Base-by-base conservation (phyloP, 2,329 filamentous ascomycete genomes). In the Calonectria ilicicola region DNA sequence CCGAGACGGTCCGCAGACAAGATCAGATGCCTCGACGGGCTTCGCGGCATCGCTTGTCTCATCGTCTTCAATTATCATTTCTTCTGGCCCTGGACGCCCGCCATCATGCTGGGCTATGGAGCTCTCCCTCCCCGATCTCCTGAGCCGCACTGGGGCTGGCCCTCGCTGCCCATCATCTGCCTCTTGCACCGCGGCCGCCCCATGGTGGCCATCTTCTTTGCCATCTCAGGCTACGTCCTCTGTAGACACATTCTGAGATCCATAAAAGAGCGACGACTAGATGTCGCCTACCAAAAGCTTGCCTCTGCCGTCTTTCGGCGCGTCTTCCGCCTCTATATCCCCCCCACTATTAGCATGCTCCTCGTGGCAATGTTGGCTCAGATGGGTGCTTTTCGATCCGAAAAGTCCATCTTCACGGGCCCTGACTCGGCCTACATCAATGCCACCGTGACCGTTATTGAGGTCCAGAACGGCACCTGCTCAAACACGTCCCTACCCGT, bases 181-280 rank as follows among this genome's bases (percentile, higher is more conserved):
- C 81, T 86, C 3, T 60, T 85, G 72, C 83, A 85, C 66, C 82
- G 84, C 46, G 84, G 84, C 4, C 81, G 83, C 6, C 81, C 84
- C 14, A 86, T 86, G 84, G 84, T 86, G 6, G 83, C 84, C 65
- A 84, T 86, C 46, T 86, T 86, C 79, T 86, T 86, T 63, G 84
- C 83, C 75, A 85, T 86, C 32, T 86, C 84, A 0, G 84, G 84
- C n/a, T 86, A 86, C 63, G 84, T 85, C 29, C 79, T 86, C 40
- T 84, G 81, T 26, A 80, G 84, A 7, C 83, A 85, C 66, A 82
- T 85, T 23, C 68, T 85, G 15, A 74, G 81, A n/a, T 73, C 81
- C 6, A 84, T 85, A 0, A 81, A 84, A 44, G 80, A 84, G 67
- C 81, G 81, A 2, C 81, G 82, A 21, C 70, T 83, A 14, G 82